Conservation (phyloP, 2,329 filamentous ascomycete species). For the Alternaria sp. region DNA sequence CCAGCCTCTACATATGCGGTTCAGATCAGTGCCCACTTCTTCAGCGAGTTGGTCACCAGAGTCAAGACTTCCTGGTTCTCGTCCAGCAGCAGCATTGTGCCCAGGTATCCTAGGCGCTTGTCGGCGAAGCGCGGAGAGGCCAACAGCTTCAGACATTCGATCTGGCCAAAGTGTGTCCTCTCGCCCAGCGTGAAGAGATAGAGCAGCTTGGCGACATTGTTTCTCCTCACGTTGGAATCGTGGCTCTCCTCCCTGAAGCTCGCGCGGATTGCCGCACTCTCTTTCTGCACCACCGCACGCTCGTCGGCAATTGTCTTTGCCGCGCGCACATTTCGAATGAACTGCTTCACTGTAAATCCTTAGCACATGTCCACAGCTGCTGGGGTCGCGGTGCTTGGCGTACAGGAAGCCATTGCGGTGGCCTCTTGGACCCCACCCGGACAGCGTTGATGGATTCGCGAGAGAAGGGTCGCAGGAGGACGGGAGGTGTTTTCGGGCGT, state of each 20-base stretch:
- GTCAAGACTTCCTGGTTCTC: constrained; percentile 99
- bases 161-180: constrained; percentile 97
- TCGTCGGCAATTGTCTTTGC: constrained; percentile 99
- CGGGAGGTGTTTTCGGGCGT: background rate
- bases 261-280: constrained; percentile 95
- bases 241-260: constrained; percentile 97
- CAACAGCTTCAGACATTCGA: constrained; percentile 97
- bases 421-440: constrained; percentile 59
- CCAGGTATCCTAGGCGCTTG: constrained; percentile 93
- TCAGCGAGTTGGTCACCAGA: constrained; percentile 94
- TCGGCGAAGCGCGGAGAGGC: constrained; percentile 97
- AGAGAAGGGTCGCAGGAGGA: constrained; percentile 16
- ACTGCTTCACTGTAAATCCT: constrained; percentile 84
- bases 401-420: constrained; percentile 66
- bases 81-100: constrained; percentile 93
- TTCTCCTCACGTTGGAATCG: constrained; percentile 89
- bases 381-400: constrained; percentile 46
- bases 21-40: constrained; percentile 72
- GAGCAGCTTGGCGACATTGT: constrained; percentile 97
- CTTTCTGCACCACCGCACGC: constrained; percentile 97
- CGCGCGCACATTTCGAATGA: constrained; percentile 98
- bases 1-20: no score
- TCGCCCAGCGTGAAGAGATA: constrained; percentile 98
- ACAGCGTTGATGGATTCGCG: constrained; percentile 37
- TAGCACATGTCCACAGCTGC: constrained; percentile 39